Evolutionary conservation across 148 eudicot genomes (phyloP).

Genomic region (Vaccinium corymbosum): DNA sequence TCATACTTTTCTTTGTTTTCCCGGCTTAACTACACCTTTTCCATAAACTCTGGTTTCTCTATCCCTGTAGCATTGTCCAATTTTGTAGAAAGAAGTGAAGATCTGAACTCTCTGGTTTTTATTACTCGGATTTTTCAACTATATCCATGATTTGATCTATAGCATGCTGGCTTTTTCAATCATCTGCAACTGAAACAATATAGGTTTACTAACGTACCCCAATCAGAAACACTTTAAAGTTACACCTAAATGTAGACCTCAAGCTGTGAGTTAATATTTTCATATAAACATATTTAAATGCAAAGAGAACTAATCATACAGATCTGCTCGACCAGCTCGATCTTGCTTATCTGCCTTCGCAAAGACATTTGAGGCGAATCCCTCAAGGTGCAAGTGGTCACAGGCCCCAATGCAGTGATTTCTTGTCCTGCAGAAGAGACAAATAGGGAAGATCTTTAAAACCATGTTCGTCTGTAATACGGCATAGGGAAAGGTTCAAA

Average conservation of each 20-base stretch:
- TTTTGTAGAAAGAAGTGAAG: neutral
- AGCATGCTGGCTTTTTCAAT: neutral
- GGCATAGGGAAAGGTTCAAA: neutral
- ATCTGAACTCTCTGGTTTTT: neutral
- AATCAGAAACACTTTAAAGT: neutral
- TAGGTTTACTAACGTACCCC: neutral
- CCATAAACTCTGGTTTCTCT: neutral
- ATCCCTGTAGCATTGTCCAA: neutral
- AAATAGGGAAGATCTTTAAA: neutral
- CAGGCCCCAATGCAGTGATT: slow-evolving; percentile 67
- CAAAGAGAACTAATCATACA: slow-evolving; percentile 42
- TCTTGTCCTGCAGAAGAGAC: slow-evolving; percentile 61
- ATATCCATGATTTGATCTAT: too few species aligned
- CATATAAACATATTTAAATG: slow-evolving; percentile 10
- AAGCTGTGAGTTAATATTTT: neutral
- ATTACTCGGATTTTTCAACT: too few species aligned
- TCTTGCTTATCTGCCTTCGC: slow-evolving; percentile 96
- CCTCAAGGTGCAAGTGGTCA: slow-evolving; percentile 76
- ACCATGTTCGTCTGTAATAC: neutral
- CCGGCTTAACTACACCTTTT: neutral
- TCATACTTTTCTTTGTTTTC: slow-evolving; percentile 10
- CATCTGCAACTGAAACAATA: too few species aligned
- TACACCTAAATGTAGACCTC: slow-evolving; percentile 7
- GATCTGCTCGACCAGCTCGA: slow-evolving; percentile 88
- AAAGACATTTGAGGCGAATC: slow-evolving; percentile 79